Percentiles rank a stretch among this genome's conserved stretches.
Conservation (phyloP, 805 yeast species). For the Yamadazyma paraphyllophila region DNA sequence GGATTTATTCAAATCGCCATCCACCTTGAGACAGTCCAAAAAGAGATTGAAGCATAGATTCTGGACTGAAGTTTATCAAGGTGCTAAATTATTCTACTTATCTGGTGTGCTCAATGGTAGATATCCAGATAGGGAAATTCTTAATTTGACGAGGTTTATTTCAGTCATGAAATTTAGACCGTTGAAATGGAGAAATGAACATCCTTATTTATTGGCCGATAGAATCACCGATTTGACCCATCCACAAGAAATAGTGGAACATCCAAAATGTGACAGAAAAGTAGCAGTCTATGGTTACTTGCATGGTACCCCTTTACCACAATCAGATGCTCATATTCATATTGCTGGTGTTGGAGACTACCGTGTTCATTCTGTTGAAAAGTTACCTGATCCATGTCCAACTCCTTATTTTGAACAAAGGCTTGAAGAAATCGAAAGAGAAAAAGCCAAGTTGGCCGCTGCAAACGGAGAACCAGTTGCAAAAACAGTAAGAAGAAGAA, state of each 20-base stretch:
- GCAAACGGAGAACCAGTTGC: conserved; percentile 56
- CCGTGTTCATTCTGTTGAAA: conserved; percentile 71
- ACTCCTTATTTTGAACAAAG: conserved; percentile 90
- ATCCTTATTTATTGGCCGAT: conserved; percentile 89
- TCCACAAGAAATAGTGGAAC: conserved; percentile 73
- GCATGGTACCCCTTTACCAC: conserved; percentile 86
- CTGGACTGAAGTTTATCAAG: conserved; percentile 99
- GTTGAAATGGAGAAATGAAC: conserved; percentile 98
- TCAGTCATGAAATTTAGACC: conserved; percentile 98
- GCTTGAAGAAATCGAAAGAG: conserved; percentile 77
- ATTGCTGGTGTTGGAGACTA: conserved; percentile 96
- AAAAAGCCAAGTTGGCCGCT: conserved; percentile 62
- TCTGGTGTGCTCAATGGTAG: conserved; percentile 97
- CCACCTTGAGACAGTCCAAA: conserved; percentile 87
- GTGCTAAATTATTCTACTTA: conserved; percentile 91
- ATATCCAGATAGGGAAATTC: conserved; percentile 94
- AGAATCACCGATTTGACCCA: conserved; percentile 92
- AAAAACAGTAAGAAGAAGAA: conserved; percentile 64
- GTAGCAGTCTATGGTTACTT: conserved; percentile 91
- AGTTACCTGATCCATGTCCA: conserved; percentile 97
- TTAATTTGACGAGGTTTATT: conserved; percentile 87
- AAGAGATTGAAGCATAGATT: conserved; percentile 89
- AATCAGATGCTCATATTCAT: conserved; percentile 72
- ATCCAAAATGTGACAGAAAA: conserved; percentile 83
- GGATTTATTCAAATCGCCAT: conserved; percentile 86